phyloP scores from a whole-genome alignment of 208 protist genomes.

The Entamoeba moshkovskii region DNA sequence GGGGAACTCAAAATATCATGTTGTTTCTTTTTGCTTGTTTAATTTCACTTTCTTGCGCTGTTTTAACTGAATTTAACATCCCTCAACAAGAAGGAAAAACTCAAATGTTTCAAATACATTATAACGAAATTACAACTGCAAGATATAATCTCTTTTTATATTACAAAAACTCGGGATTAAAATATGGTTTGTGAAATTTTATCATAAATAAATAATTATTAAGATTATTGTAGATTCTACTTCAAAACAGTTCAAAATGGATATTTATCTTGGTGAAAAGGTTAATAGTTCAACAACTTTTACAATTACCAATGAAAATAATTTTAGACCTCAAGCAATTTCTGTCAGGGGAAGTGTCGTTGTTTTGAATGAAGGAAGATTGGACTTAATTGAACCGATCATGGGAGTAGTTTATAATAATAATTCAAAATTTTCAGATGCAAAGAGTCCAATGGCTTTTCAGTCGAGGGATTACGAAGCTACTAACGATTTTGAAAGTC shows the following conservation, averaged over 20 bases:
- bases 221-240: neutral
- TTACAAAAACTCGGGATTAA: neutral
- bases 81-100: neutral
- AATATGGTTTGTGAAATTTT: neutral
- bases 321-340: neutral
- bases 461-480: neutral
- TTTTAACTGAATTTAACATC: neutral
- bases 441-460: neutral
- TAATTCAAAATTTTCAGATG: neutral
- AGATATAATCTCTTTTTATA: neutral
- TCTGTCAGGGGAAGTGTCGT: neutral
- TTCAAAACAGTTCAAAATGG: neutral
- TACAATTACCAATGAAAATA: neutral
- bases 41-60: too few relatives aligned
- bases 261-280: neutral
- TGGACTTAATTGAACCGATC: neutral
- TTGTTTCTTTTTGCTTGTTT: neutral
- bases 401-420: neutral
- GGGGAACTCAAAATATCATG: neutral
- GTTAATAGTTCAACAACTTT: neutral
- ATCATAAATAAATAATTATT: neutral
- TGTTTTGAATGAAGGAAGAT: neutral
- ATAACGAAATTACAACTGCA: neutral
- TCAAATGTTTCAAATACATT: neutral
- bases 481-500: neutral